Conservation (phyloP, 257 asterid genomes). For the Ilex aquifolium region DNA sequence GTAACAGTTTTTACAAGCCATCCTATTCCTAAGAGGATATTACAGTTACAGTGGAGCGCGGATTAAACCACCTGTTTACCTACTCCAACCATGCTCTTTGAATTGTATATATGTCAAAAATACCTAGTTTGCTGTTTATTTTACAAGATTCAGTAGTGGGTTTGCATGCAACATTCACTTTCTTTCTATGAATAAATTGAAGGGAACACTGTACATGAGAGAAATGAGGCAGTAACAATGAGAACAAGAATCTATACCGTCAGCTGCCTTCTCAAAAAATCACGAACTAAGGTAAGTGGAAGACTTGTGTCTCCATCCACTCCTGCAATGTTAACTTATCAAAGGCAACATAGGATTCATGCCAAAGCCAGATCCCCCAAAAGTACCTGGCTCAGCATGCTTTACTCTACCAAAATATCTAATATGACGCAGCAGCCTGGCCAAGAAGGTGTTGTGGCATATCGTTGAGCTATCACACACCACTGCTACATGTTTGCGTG, state of each 20-base stretch:
- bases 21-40: no score
- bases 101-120: no score
- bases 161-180: no score
- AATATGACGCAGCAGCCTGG: constrained; percentile 86
- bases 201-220: neutral
- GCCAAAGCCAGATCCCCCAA: constrained; percentile 77
- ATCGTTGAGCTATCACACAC: constrained; percentile 95
- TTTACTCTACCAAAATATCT: constrained; percentile 82
- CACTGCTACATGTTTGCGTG: constrained; percentile 84
- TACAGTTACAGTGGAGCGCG: no score
- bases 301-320: neutral
- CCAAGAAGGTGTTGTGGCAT: constrained; percentile 89
- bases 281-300: neutral
- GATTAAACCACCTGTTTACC: no score
- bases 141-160: no score
- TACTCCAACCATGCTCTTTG: no score
- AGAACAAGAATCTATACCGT: neutral
- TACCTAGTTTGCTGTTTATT: no score
- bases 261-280: neutral
- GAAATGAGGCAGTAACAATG: neutral
- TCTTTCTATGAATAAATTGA: neutral
- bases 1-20: no score
- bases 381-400: constrained; percentile 75
- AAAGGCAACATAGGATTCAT: constrained; percentile 90
- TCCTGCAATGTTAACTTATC: constrained; percentile 24